These are phyloP conservation scores for Tricholoma saponaceum DNA, from an alignment of 768 basidiomycete species.

Conservation along the genomic window DNA sequence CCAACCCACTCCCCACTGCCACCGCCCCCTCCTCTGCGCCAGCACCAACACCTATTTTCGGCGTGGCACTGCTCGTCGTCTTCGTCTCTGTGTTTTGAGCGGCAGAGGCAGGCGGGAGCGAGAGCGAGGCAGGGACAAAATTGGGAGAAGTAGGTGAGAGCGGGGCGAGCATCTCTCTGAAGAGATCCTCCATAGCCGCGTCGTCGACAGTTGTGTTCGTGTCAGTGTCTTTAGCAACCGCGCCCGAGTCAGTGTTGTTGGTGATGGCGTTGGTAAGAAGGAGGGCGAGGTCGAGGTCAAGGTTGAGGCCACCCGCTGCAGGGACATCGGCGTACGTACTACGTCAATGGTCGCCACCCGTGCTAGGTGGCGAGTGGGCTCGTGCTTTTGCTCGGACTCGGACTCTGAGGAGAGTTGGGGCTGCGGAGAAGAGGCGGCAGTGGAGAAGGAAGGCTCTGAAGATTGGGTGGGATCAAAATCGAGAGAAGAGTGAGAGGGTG, in stretches of 20 bases:
- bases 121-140: not conserved
- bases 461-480: constrained; percentile 26
- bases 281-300: constrained; percentile 24
- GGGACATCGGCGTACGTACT: constrained; percentile 72
- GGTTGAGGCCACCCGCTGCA: constrained; percentile 86
- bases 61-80: not conserved
- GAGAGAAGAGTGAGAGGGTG: constrained; percentile 28
- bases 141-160: constrained; percentile 18
- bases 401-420: constrained; percentile 14
- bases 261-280: constrained; percentile 16
- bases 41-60: not conserved
- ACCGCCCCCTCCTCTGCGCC: not conserved
- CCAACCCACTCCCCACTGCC: constrained; percentile 3
- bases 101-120: constrained; percentile 1
- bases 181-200: constrained; percentile 61
- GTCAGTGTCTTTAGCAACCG: constrained; percentile 18
- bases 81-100: constrained; percentile 10
- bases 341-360: constrained; percentile 85
- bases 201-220: constrained; percentile 31
- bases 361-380: constrained; percentile 96
- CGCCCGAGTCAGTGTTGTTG: constrained; percentile 18
- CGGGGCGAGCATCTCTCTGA: constrained; percentile 62
- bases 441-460: constrained; percentile 29
- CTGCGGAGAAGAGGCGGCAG: constrained; percentile 21
- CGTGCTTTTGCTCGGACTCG: constrained; percentile 28